Evolutionary conservation across 2,329 filamentous ascomycete genomes (phyloP), one percentile per base, ranked within the genome.

Genomic region (Xylaria sp.): DNA sequence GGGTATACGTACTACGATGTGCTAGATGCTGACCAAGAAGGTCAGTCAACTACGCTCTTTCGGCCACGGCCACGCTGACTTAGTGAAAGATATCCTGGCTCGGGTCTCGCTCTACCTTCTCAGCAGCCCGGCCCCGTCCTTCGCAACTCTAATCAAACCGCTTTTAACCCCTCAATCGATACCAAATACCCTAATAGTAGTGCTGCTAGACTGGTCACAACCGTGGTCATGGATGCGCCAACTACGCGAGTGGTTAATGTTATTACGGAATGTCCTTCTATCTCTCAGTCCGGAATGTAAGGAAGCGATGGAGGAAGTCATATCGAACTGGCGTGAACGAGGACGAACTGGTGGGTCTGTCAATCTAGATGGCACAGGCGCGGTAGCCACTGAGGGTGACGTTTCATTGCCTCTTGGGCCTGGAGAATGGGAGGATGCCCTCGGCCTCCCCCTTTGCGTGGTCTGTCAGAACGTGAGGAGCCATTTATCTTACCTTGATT

Each of bases 1-100:
- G 94, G 94, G 58, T 97, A 97, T 78, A 97, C 94, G 61, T 97
- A 97, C 81, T 93, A 96, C 78, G 93, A 97, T 80, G 93, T 97
- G 42, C 85, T 97, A 42, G 94, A 97, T 79, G 91, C 93, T 63
- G 94, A 97, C 77, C 94, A 97, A 79, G 95, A 97, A 84, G 92
- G 92, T 94, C 80, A 66, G 79, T 75, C 27, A 53, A 33, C 31
- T 42, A 17, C 51, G 49, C 93, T 90, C 22, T 86, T 17, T 58
- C 38, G 39, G 22, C 47, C 42, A 65, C 31, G 42, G 22, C 51
- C 39, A 57, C 50, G 57, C 73, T 75, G 64, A 75, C 71, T 13
- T 49, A n/a, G 50, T 29, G 31, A 58, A 68, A 95, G 94, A 97
- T 81, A 95, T 91, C 29, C 87, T 97, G 73, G 94, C 94, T 62